A percentile compares a stretch with the other conserved stretches of the same genome.
Conservation (phyloP, 306 rosid species). For the Sechiopsis laciniata region DNA sequence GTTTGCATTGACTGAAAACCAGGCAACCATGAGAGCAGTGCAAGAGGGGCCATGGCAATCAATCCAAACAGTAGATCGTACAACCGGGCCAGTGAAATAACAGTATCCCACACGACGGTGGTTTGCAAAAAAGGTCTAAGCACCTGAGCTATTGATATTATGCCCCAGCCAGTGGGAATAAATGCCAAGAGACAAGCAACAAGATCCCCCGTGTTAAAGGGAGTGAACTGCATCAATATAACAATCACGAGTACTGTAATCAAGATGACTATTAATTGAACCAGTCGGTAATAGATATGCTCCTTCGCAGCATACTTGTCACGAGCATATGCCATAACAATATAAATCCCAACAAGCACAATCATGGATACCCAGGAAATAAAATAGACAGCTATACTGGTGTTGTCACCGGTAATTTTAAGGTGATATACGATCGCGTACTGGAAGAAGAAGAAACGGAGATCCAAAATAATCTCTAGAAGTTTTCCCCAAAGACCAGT, state of each 20-base stretch:
- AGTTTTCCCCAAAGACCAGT: constrained; percentile 97
- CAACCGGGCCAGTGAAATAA: constrained; percentile 74
- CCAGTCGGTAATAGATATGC: constrained; percentile 71
- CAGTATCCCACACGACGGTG: constrained; percentile 73
- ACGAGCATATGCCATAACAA: constrained; percentile 54
- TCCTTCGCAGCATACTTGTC: constrained; percentile 70
- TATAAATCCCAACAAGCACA: constrained; percentile 60
- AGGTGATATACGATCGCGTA: constrained; percentile 84
- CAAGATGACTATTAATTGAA: constrained; percentile 65
- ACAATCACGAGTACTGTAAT: constrained; percentile 49
- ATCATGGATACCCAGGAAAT: constrained; percentile 76
- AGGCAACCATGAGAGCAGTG: constrained; percentile 84
- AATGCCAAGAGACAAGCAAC: constrained; percentile 67
- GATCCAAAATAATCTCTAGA: constrained; percentile 81
- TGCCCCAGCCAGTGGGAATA: constrained; percentile 94
- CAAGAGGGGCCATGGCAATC: constrained; percentile 79
- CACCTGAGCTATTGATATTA: constrained; percentile 78
- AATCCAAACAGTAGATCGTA: constrained; percentile 78
- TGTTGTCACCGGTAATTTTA: constrained; percentile 29
- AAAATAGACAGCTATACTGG: constrained; percentile 70
- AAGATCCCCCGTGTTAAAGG: constrained; percentile 47
- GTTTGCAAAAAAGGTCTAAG: constrained; percentile 81
- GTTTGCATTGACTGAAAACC: constrained; percentile 97
- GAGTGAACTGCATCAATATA: constrained; percentile 51
- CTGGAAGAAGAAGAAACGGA: constrained; percentile 97